Evolutionary conservation across 2,329 filamentous ascomycete species (phyloP).

Genomic region (Didymosphaeria variabile): DNA sequence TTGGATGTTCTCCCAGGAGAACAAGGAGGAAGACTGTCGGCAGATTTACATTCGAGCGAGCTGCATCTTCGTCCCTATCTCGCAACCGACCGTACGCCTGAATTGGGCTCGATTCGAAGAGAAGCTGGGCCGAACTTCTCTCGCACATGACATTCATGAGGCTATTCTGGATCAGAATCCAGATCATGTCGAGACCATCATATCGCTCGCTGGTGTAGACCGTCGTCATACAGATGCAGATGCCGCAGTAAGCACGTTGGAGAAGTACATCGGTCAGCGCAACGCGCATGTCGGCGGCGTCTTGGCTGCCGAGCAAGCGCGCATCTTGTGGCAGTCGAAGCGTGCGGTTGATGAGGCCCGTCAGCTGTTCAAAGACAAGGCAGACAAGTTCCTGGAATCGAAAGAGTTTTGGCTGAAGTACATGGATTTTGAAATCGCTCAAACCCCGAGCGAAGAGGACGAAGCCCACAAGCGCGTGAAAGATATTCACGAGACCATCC

Average conservation of each 20-base stretch:
- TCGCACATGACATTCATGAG: constrained; percentile 85
- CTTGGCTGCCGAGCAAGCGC: constrained; percentile 87
- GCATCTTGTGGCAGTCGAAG: constrained; percentile 86
- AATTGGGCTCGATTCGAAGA: constrained; percentile 97
- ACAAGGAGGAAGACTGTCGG: constrained; percentile 89
- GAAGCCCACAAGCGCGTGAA: constrained; percentile 79
- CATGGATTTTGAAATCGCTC: constrained; percentile 86
- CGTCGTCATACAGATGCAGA: constrained; percentile 85
- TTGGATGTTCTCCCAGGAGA: constrained; percentile 82
- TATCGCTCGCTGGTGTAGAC: constrained; percentile 86
- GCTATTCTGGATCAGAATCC: constrained; percentile 80
- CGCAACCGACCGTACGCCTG: constrained; percentile 81
- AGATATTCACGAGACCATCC: constrained; percentile 78
- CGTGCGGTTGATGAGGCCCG: constrained; percentile 82
- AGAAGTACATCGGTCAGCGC: constrained; percentile 76
- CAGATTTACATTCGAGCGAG: constrained; percentile 91
- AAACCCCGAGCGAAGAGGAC: constrained; percentile 72
- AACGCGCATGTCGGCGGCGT: constrained; percentile 85
- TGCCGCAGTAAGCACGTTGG: constrained; percentile 83
- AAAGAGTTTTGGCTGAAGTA: constrained; percentile 89
- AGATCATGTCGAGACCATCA: constrained; percentile 84
- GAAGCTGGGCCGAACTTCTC: constrained; percentile 75
- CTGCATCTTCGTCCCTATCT: constrained; percentile 85
- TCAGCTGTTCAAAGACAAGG: constrained; percentile 81
- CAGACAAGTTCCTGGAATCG: constrained; percentile 85